Conservation (phyloP, 179 eudicot genomes). For the Silene noctiflora region DNA sequence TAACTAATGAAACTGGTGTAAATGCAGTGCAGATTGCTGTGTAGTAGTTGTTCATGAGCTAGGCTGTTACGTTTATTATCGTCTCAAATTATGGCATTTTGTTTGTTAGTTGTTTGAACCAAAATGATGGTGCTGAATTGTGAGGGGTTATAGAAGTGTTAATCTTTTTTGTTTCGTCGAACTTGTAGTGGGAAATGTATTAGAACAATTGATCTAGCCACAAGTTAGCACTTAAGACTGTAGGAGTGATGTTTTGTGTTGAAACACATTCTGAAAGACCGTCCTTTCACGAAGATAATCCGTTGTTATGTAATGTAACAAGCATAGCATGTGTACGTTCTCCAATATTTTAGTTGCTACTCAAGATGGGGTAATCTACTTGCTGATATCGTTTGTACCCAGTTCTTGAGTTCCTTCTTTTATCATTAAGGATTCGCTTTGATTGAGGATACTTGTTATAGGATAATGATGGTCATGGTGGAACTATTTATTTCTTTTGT, state of each 20-base stretch:
- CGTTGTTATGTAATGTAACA: background rate
- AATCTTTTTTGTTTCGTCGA: background rate
- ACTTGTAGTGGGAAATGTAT: background rate
- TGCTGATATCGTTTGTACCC: background rate
- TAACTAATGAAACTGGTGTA: background rate
- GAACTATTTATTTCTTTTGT: background rate
- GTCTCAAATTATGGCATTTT: background rate
- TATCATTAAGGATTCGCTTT: background rate
- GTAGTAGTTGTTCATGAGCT: too few relatives aligned
- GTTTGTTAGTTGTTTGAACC: background rate
- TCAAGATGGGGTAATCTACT: background rate
- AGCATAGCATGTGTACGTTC: background rate
- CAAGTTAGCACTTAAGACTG: background rate
- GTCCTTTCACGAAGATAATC: background rate
- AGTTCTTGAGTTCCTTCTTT: background rate
- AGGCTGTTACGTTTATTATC: too few relatives aligned
- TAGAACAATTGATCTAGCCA: background rate
- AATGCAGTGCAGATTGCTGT: background rate
- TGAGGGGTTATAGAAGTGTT: background rate
- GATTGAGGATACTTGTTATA: background rate
- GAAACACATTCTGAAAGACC: background rate
- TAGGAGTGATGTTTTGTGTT: conserved; percentile 1
- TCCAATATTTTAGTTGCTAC: background rate
- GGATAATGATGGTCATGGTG: background rate
- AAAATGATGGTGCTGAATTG: background rate